Percentiles rank a stretch among this genome's conserved stretches.
Evolutionary conservation across 495 filamentous ascomycete genomes (phyloP).

Genomic region (Trichoderma erinaceum): DNA sequence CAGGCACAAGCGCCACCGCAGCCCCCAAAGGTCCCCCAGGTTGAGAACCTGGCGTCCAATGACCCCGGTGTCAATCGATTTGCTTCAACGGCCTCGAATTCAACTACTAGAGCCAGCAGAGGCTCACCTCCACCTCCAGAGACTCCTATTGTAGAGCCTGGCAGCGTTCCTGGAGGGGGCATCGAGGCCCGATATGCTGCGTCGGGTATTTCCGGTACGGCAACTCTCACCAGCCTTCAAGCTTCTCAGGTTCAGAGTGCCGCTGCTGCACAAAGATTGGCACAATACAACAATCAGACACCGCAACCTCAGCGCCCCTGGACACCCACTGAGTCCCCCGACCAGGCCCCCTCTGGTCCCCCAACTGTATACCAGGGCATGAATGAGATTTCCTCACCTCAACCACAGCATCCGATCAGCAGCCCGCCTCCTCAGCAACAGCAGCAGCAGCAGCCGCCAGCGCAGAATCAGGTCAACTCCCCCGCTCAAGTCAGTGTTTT

Average conservation of each 20-base stretch:
- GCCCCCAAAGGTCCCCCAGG: constrained; percentile 26
- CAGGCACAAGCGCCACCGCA: background rate
- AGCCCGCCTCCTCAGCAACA: constrained; percentile 13
- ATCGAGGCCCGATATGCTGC: constrained; percentile 89
- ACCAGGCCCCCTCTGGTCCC: constrained; percentile 81
- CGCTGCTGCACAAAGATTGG: constrained; percentile 68
- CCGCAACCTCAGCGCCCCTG: constrained; percentile 66
- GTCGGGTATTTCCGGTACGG: constrained; percentile 77
- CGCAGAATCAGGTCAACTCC: constrained; percentile 20
- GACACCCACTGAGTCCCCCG: constrained; percentile 93
- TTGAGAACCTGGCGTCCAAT: constrained; percentile 23
- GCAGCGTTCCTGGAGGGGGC: constrained; percentile 60
- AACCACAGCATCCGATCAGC: constrained; percentile 26
- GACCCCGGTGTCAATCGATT: constrained; percentile 62
- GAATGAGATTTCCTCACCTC: constrained; percentile 43
- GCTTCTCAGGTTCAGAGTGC: constrained; percentile 75
- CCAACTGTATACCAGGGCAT: constrained; percentile 88
- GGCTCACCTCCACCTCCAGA: constrained; percentile 94
- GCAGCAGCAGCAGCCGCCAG: constrained; percentile 22
- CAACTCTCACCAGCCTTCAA: constrained; percentile 71
- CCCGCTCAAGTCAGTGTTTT: constrained; percentile 54
- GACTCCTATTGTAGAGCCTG: constrained; percentile 76
- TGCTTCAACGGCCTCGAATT: constrained; percentile 81
- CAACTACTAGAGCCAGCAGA: constrained; percentile 84
- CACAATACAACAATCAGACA: constrained; percentile 56